Evolutionary conservation across 2,329 filamentous ascomycete genomes (phyloP), one percentile per base, ranked within the genome.

Genomic region (Phialophora macrospora): DNA sequence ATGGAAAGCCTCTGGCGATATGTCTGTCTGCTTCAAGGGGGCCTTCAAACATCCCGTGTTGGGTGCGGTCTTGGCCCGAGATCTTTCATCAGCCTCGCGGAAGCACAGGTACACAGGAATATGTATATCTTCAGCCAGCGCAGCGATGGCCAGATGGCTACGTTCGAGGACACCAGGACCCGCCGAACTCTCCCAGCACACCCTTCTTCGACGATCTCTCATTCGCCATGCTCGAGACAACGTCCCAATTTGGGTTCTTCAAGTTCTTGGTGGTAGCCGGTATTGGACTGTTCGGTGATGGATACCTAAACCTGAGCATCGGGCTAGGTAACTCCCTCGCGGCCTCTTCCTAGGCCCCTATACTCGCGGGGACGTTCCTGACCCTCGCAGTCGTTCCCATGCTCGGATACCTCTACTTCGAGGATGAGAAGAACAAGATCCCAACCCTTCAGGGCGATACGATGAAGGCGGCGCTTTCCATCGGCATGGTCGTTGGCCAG

Each of bases 401-500:
- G 34, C 57, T 73, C n/a, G 71, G 72, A 28, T 70, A 73, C 44
- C 68, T 72, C 52, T 73, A 73, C 28, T 73, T 72, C 66, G 61
- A 68, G 55, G 68, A 72, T 63, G 67, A 70, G 30, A 66, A 67
- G 38, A 67, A 59, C 69, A 46, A 52, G 60, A 54, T 59, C 64
- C 54, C 70, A 26, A 67, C 65, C 4, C 24, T 67, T 8, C 20
- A 28, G 4, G 65, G 66, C 11, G 71, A 72, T 32, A 62, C 71
- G 26, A 73, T 73, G 63, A 73, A 73, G 54, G 70, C 71, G 44
- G 56, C 62, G 30, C 63, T 72, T n/a, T 66, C 65, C 2, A 54
- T 75, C 17, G 74, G 74, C n/a, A 75, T 74, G 70, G 66, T 71
- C 4, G 52, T 66, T 28, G 73, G 73, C 24, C 73, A 75, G 60